A percentile compares a stretch with the other conserved stretches of the same genome.
Conservation (phyloP, 768 basidiomycete genomes). For the Guyanaporus albipodus region DNA sequence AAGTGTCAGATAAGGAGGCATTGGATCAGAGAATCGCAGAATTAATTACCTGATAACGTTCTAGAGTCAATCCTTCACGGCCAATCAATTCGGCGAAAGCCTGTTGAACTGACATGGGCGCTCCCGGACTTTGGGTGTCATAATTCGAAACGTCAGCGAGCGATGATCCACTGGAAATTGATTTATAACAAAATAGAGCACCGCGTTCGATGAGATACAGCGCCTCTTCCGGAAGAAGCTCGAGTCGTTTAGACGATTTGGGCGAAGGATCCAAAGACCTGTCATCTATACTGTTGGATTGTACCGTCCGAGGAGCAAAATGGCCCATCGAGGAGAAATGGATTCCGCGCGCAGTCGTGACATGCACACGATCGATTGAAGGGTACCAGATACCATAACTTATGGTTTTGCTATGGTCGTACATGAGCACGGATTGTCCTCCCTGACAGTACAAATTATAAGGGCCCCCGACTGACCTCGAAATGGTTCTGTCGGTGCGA, state of each 20-base stretch:
- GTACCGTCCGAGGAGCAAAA: constrained; percentile 51
- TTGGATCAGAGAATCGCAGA: constrained; percentile 6
- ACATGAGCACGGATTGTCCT: not conserved
- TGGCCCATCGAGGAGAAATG: constrained; percentile 81
- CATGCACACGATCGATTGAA: constrained; percentile 55
- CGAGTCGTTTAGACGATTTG: constrained; percentile 62
- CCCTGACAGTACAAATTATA: not conserved
- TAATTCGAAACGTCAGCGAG: constrained; percentile 7
- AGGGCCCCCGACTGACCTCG: constrained; percentile 53
- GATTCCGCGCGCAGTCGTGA: constrained; percentile 74
- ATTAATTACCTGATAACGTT: constrained; percentile 74
- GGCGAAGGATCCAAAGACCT: constrained; percentile 1
- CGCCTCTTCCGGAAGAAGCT: constrained; percentile 92
- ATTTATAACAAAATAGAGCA: constrained; percentile 78
- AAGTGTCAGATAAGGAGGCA: not conserved
- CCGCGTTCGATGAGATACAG: constrained; percentile 93
- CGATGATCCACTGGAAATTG: constrained; percentile 31
- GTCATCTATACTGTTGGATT: constrained; percentile 28
- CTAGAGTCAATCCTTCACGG: constrained; percentile 68
- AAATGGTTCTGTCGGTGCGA: constrained; percentile 65
- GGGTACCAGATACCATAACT: constrained; percentile 85
- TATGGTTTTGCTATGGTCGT: constrained; percentile 55
- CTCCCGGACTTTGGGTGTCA: constrained; percentile 47
- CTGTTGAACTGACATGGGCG: constrained; percentile 89
- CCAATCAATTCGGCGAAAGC: constrained; percentile 86